Conservation (phyloP, 176 grass and related monocot species). For the Rhynchospora tenuis region DNA sequence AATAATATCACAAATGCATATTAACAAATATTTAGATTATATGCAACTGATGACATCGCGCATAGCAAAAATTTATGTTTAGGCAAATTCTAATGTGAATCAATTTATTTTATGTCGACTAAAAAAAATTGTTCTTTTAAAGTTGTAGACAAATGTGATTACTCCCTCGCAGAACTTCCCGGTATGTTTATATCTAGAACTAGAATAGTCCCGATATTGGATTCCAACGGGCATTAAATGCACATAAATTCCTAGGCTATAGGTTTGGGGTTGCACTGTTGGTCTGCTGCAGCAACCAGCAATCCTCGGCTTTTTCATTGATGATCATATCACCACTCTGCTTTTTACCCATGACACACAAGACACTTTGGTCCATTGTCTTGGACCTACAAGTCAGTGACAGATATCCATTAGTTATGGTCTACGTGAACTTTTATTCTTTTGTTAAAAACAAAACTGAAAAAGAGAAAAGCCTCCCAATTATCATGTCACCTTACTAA, state of each 20-base stretch:
- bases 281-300: neutral
- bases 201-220: no score
- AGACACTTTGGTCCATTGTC: neutral
- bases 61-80: no score
- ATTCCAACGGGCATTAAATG: no score
- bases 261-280: no score
- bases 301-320: neutral
- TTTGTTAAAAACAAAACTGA: neutral
- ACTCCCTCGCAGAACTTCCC: no score
- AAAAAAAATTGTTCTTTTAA: no score
- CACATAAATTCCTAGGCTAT: no score
- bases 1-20: neutral
- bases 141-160: no score
- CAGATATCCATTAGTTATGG: neutral
- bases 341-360: neutral
- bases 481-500: neutral
- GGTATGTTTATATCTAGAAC: no score
- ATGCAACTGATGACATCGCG: neutral
- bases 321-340: neutral
- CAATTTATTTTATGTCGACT: no score
- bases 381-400: neutral
- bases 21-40: neutral
- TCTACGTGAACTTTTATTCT: neutral
- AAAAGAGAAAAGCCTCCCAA: neutral
- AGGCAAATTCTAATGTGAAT: no score